Evolutionary conservation across 768 basidiomycete species (phyloP), one percentile per base, ranked within the genome.

Genomic region (Rhizopogon vesiculosus): DNA sequence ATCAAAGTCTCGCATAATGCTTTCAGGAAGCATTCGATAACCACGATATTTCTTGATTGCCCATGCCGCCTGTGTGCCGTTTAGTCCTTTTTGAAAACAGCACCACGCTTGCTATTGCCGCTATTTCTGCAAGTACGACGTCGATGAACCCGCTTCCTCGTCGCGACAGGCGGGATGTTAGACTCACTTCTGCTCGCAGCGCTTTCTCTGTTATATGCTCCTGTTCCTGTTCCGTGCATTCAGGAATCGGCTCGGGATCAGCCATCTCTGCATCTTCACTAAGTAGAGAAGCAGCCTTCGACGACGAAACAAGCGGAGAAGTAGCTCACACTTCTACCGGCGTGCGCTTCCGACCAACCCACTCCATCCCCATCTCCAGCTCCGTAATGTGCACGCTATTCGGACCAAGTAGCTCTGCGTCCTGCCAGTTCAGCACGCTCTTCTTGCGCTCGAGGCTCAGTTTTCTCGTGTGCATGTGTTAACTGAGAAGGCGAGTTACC

Each of bases 391-490:
- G 69, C 29, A 78, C 71, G 55, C 69, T 77, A 53, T 78, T 76
- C 1, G 78, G 77, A 9, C 77, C 77, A 25, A 78, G 69, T 1
- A 78, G 57, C 46, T 80, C 78, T 7, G 70, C 76, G 49, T 78
- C 76, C 42, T 72, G 69, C 76, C 78, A 77, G 39, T 69, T 57
- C 41, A 72, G 44, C 45, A 71, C 66, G 54, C 67, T 65, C 42
- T 63, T 43, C 48, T 44, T 56, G 35, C 48, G 48, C 8, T 49
- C 48, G 8, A 38, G 5, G 3, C 35, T 38, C 1, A 19, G 48
- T 16, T 38, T 49, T 6, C 18, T 49, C 15, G 9, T 15, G 35
- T 49, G 48, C 5, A 7, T 3, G 10, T 33, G 31, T 33, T n/a
- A n/a, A 48, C 31, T 53, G 57, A 41, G 19, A 39, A 33, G 58